Evolutionary conservation across 805 yeast species (phyloP), one percentile per base, ranked within the genome.

Genomic region (Blastobotrys muscicola): DNA sequence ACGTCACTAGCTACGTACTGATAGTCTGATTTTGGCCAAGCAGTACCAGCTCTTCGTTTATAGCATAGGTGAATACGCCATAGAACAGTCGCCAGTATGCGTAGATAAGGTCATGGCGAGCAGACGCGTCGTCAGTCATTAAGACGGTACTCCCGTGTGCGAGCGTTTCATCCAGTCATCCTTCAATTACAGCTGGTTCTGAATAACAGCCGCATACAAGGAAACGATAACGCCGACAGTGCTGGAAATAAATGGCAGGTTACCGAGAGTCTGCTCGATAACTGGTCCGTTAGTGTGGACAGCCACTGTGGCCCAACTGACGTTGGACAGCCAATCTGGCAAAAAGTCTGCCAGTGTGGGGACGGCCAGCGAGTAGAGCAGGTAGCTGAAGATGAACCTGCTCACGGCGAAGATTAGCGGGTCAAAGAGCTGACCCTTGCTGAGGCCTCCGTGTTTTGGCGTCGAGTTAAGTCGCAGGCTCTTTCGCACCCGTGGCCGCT

Each of bases 381-480:
- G 14, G 32, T 66, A 69, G 48, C 67, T 65, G 20, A 70, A 48
- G 47, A 75, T 53, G 29, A 71, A 57, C 56, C 76, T 75, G 42
- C 66, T 48, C 51, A 77, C 58, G 45, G 72, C 71, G 58, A 72
- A 76, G 39, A 70, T 61, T 49, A 77, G 68, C 35, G 83, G 82
- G 57, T 78, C 84, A 58, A 57, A 69, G 40, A 54, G 60, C 56
- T 63, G 40, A 16, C 38, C 44, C 33, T 36, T 31, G 36, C 44
- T 42, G 26, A 20, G 26, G 26, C 26, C 26, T 4, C 26, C 26
- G 26, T 20, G 26, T 6, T 20, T 20, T 12, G 36, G 29, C 20
- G 37, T 14, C 34, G 34, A 32, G 14, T 13, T 13, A 7, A n/a
- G 6, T 7, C 16, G 16, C n/a, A 13, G 20, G 14, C 34, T 9